Evolutionary conservation across 352 stramenopile species (phyloP).

Genomic region (Pythium plurisporium): DNA sequence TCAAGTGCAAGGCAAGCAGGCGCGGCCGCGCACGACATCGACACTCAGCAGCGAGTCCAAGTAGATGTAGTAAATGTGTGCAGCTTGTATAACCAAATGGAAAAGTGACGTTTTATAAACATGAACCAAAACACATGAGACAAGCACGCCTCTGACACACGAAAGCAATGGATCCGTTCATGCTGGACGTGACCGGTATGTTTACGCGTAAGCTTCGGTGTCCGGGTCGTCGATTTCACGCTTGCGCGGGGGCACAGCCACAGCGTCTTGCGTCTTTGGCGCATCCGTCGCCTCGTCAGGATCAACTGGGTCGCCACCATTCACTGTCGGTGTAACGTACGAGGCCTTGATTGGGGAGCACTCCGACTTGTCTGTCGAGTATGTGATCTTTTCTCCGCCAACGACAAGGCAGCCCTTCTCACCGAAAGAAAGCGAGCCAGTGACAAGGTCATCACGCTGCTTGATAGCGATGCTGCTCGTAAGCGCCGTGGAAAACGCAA

Average conservation of each 20-base stretch:
- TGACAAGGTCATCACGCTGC: constrained; percentile 12
- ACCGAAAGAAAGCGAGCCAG: constrained; percentile 10
- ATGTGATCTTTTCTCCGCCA: not conserved
- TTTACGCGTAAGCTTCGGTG: not conserved
- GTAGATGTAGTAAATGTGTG: no score
- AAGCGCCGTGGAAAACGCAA: constrained; percentile 8
- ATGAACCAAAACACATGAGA: not conserved
- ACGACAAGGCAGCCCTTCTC: constrained; percentile 15
- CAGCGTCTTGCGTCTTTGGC: not conserved
- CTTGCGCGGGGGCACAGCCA: not conserved
- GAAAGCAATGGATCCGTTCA: no score
- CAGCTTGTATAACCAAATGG: no score
- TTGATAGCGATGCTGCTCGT: not conserved
- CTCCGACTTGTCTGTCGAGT: constrained; percentile 8
- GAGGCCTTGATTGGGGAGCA: constrained; percentile 11
- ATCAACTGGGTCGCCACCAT: constrained; percentile 13
- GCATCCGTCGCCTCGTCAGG: constrained; percentile 4
- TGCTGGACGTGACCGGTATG: no score
- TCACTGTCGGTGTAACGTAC: constrained; percentile 3
- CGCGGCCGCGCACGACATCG: not conserved
- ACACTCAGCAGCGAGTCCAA: not conserved
- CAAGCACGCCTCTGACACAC: no score
- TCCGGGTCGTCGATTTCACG: constrained; percentile 15
- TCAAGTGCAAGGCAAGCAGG: not conserved
- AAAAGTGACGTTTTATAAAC: not conserved